phyloP scores from a whole-genome alignment of 495 filamentous ascomycete species.

The Hypoxylon lienhwacheense region DNA sequence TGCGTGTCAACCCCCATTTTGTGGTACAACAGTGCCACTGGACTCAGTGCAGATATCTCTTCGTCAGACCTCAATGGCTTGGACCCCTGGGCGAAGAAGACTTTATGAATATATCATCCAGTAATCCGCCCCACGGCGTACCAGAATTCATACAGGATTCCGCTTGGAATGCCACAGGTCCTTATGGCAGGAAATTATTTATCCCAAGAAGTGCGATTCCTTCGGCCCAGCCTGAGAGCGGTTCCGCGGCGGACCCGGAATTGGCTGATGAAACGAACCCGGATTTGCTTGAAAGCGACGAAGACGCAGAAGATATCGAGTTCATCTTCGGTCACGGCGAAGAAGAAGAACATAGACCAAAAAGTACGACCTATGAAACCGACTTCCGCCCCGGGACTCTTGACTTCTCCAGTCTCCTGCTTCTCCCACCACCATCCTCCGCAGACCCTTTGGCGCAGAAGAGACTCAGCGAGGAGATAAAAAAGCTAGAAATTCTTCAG shows the following conservation, averaged over 20 bases:
- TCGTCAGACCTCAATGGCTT: conserved; percentile 51
- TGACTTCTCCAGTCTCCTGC: conserved; percentile 55
- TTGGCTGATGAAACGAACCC: conserved; percentile 31
- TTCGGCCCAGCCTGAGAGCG: neutral
- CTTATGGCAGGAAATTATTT: neutral
- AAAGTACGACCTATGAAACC: conserved; percentile 46
- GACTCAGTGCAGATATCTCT: conserved; percentile 90
- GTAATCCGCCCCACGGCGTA: neutral
- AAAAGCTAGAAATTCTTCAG: conserved; percentile 63
- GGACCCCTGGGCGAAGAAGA: neutral
- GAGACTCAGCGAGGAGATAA: conserved; percentile 64
- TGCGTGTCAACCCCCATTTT: conserved; percentile 57
- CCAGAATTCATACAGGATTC: conserved; percentile 28
- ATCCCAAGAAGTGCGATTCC: conserved; percentile 31
- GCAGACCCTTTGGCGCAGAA: conserved; percentile 66
- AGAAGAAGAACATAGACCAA: neutral
- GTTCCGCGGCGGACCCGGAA: neutral
- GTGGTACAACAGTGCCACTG: conserved; percentile 80
- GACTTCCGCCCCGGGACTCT: conserved; percentile 70
- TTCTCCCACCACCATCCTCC: conserved; percentile 66
- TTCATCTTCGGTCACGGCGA: conserved; percentile 48
- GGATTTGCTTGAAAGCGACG: conserved; percentile 49
- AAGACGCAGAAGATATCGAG: conserved; percentile 55
- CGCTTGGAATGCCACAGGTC: conserved; percentile 1
- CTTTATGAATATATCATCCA: neutral